These are phyloP conservation scores for Penicillium sp. DNA, from an alignment of 2,329 filamentous ascomycete species.

Conservation along the genomic window DNA sequence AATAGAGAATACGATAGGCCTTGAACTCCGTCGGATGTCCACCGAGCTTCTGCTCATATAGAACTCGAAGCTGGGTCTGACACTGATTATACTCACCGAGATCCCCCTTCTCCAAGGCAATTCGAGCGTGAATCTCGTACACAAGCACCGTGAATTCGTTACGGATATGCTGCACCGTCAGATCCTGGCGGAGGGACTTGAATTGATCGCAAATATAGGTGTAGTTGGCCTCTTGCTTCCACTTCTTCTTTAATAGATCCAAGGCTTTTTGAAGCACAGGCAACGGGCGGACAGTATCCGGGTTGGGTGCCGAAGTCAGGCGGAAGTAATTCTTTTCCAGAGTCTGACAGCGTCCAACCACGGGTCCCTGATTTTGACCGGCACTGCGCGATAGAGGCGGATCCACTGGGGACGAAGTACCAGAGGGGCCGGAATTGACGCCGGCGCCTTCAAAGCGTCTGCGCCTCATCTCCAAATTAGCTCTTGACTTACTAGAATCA, in stretches of 20 bases:
- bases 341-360: constrained; percentile 75
- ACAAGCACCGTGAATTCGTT: constrained; percentile 94
- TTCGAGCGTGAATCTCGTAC: constrained; percentile 95
- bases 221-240: constrained; percentile 90
- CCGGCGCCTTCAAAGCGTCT: constrained; percentile 68
- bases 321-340: constrained; percentile 94
- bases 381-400: constrained; percentile 43
- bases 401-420: constrained; percentile 40
- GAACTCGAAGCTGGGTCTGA: constrained; percentile 89
- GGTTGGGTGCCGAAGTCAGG: constrained; percentile 81
- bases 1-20: constrained; percentile 99
- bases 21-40: constrained; percentile 94
- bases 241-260: constrained; percentile 87
- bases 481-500: constrained; percentile 79
- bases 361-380: constrained; percentile 54
- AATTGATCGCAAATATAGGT: constrained; percentile 98
- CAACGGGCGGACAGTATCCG: constrained; percentile 81
- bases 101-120: constrained; percentile 96
- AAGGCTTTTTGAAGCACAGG: constrained; percentile 73
- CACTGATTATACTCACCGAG: constrained; percentile 99
- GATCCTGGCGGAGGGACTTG: constrained; percentile 94
- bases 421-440: constrained; percentile 36
- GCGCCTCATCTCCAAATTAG: constrained; percentile 79
- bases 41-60: constrained; percentile 81
- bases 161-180: constrained; percentile 95